These are phyloP conservation scores for Daldinia decipiens DNA, from an alignment of 495 filamentous ascomycete species.

Conservation along the genomic window DNA sequence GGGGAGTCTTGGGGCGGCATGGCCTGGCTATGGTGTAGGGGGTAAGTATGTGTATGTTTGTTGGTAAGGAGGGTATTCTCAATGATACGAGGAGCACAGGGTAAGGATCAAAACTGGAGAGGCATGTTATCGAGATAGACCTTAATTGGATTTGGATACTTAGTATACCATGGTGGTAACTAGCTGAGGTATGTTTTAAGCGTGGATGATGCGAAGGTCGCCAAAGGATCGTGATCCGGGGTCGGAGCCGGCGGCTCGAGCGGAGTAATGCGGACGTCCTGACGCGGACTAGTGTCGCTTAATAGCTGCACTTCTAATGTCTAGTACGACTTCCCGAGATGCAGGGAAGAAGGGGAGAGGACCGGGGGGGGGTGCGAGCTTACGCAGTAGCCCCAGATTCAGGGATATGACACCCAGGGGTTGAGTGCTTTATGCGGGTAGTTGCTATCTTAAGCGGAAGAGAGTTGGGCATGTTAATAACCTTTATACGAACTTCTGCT, in stretches of 20 bases:
- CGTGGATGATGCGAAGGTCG: slow-evolving; percentile 15
- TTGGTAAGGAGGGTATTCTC: not conserved
- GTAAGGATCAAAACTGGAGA: not conserved
- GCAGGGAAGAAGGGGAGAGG: not conserved
- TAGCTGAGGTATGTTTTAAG: not conserved
- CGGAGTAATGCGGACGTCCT: slow-evolving; percentile 29
- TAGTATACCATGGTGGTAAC: not conserved
- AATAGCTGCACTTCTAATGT: slow-evolving; percentile 13
- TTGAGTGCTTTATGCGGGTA: not conserved
- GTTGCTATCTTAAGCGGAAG: not conserved
- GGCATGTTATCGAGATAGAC: not conserved
- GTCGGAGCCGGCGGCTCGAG: slow-evolving; percentile 18
- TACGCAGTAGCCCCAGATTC: not conserved
- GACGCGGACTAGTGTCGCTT: slow-evolving; percentile 31
- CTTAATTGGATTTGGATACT: not conserved
- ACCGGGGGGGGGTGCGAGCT: not conserved
- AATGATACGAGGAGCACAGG: not conserved
- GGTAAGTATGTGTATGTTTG: not conserved
- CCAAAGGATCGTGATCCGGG: slow-evolving; percentile 28
- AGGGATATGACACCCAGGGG: not conserved
- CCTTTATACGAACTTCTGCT: not conserved
- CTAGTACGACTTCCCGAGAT: not conserved
- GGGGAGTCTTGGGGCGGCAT: not conserved
- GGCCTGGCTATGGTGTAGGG: not conserved
- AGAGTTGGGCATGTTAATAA: not conserved